Base-by-base conservation (phyloP, 768 basidiomycete species). In the Lactarius tabidus region DNA sequence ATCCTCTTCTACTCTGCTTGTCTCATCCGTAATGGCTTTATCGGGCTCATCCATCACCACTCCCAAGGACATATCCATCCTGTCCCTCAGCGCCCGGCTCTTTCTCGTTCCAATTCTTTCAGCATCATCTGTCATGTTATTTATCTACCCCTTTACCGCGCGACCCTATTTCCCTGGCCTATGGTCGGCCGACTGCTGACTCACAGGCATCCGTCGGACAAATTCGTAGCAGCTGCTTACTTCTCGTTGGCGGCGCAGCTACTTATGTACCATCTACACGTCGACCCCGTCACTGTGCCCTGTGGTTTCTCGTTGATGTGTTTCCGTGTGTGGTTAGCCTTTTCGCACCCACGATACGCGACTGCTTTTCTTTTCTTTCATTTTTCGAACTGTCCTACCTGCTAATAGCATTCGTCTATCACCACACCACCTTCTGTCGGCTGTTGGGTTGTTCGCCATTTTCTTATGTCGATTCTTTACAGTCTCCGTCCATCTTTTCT, bases 11-110 rank as follows among this genome's bases (percentile, higher is more conserved):
- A 65, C 60, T 71, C 66, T 66, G 70, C 71, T 71, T 66, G 69
- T 63, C 59, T 64, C 54, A 71, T 63, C 64, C 71, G 57, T 68
- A 63, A 70, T 71, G 68, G 62, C 66, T 69, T 51, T 70, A 67
- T 68, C 60, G 58, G 65, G 66, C 70, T 69, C 56, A 65, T 66
- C 68, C 69, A 68, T 57, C 68, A 64, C 51, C 38, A 64, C 28
- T 53, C 70, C 68, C 45, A 64, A 82, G 74, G 84, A 85, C 84
- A 81, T 85, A 85, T 85, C 81, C 84, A 83, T 85, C 82, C 84
- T 79, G 84, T 85, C 83, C 75, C 68, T 73, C 71, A 77, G 77
- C 77, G 76, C 74, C 75, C 72, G 60, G 74, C 73, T 72, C 68
- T 70, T 70, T 72, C 72, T 71, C 65, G 66, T 72, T 69, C 68